Percentiles rank a stretch among this genome's conserved stretches.
These are phyloP conservation scores for Eucalyptus camaldulensis DNA, from an alignment of 345 rosid species.

Conservation along the genomic window DNA sequence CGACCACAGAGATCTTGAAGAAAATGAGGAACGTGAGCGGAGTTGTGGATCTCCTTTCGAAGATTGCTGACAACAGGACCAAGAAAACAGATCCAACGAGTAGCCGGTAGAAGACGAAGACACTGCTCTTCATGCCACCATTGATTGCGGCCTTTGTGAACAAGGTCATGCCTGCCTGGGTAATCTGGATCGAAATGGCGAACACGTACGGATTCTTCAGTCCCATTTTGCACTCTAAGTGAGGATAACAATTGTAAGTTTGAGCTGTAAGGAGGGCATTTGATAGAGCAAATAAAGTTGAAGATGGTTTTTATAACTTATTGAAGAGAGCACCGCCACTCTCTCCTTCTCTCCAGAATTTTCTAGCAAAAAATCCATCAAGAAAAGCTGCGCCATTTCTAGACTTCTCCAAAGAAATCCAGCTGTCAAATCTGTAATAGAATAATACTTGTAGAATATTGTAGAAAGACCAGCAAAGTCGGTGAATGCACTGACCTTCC, in stretches of 20 bases:
- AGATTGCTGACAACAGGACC: background rate
- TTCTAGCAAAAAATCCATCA: too few relatives aligned
- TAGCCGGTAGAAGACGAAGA: slow-evolving; percentile 7
- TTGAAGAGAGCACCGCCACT: too few relatives aligned
- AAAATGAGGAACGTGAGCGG: background rate
- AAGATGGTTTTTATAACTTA: background rate
- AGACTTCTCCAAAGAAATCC: too few relatives aligned
- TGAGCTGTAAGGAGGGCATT: background rate
- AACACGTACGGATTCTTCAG: background rate
- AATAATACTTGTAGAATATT: too few relatives aligned
- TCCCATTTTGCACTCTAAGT: background rate
- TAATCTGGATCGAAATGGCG: background rate
- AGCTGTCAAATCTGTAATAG: too few relatives aligned
- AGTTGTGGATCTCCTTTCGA: background rate
- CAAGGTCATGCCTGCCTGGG: slow-evolving; percentile 1
- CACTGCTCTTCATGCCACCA: slow-evolving; percentile 1
- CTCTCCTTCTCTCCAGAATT: too few relatives aligned
- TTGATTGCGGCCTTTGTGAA: slow-evolving; percentile 9
- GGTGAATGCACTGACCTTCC: too few relatives aligned
- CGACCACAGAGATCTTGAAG: slow-evolving; percentile 4
- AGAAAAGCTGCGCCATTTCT: too few relatives aligned
- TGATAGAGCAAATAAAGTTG: background rate
- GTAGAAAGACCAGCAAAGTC: too few relatives aligned
- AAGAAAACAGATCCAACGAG: background rate
- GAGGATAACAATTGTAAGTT: background rate